A percentile compares a stretch with the other conserved stretches of the same genome.
Conservation (phyloP, 2,329 filamentous ascomycete species). For the Fusarium albidum region DNA sequence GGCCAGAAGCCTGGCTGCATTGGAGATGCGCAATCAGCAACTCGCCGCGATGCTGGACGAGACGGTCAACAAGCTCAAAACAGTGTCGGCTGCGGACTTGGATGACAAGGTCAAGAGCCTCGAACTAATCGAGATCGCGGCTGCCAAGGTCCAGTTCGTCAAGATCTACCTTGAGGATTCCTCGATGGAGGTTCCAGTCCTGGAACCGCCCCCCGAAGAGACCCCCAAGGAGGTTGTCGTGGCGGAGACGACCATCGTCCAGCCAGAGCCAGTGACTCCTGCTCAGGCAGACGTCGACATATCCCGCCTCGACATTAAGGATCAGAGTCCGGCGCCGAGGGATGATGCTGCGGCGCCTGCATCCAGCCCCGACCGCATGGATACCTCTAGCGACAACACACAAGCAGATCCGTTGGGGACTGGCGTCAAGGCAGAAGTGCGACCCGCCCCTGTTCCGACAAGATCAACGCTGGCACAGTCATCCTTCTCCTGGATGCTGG, state of each 20-base stretch:
- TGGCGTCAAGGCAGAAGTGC: conserved; percentile 7
- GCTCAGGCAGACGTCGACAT: conserved; percentile 23
- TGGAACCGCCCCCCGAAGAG: conserved; percentile 31
- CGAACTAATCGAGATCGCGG: conserved; percentile 65
- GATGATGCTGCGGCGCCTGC: conserved; percentile 12
- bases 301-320: conserved; percentile 30
- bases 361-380: conserved; percentile 28
- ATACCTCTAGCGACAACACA: conserved; percentile 27
- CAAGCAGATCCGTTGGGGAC: background rate
- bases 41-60: conserved; percentile 74
- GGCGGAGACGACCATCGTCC: conserved; percentile 17
- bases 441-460: conserved; percentile 57
- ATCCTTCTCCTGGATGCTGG: conserved; percentile 82
- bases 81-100: conserved; percentile 60
- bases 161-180: conserved; percentile 69
- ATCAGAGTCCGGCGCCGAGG: conserved; percentile 4
- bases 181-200: conserved; percentile 56
- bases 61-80: conserved; percentile 69
- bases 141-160: conserved; percentile 71
- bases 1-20: conserved; percentile 51
- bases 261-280: conserved; percentile 23
- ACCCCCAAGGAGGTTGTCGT: conserved; percentile 17
- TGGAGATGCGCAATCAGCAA: conserved; percentile 72
- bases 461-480: conserved; percentile 76
- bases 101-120: conserved; percentile 59